Conservation (phyloP, 2,329 filamentous ascomycete genomes). For the Botrytis medusae region DNA sequence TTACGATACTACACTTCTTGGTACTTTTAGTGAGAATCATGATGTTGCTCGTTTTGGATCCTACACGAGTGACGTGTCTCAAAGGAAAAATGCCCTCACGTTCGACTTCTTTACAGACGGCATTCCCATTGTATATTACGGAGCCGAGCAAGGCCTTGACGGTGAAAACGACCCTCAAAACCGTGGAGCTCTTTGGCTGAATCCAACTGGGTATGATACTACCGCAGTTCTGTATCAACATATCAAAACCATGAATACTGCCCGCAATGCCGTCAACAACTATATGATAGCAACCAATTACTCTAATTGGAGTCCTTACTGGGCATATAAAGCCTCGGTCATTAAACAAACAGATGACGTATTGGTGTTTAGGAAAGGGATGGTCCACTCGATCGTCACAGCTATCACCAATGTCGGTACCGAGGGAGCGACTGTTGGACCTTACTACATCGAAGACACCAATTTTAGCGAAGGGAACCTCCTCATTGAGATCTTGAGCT, state of each 20-base stretch:
- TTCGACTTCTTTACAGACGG: conserved; percentile 51
- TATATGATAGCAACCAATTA: conserved; percentile 20
- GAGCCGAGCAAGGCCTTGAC: conserved; percentile 51
- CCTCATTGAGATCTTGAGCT: conserved; percentile 26
- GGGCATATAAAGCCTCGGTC: conserved; percentile 25
- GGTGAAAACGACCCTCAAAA: conserved; percentile 43
- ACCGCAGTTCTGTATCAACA: conserved; percentile 42
- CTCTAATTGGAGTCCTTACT: conserved; percentile 26
- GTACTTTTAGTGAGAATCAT: conserved; percentile 47
- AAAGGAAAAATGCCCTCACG: conserved; percentile 49
- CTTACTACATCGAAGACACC: conserved; percentile 25
- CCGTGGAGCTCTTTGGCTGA: conserved; percentile 47
- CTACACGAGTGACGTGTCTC: conserved; percentile 24
- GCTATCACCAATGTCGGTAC: conserved; percentile 25
- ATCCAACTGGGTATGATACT: conserved; percentile 42
- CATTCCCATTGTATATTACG: conserved; percentile 53
- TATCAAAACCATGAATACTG: conserved; percentile 45
- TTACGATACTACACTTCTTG: conserved; percentile 41
- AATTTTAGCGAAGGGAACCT: conserved; percentile 21
- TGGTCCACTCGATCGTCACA: conserved; percentile 23
- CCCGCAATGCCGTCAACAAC: conserved; percentile 41
- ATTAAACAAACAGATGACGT: conserved; percentile 22
- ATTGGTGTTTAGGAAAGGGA: conserved; percentile 27
- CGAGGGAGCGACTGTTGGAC: conserved; percentile 18
- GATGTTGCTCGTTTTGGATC: conserved; percentile 44